phyloP scores from a whole-genome alignment of 139 green algal genomes.

The Chara braunii region DNA sequence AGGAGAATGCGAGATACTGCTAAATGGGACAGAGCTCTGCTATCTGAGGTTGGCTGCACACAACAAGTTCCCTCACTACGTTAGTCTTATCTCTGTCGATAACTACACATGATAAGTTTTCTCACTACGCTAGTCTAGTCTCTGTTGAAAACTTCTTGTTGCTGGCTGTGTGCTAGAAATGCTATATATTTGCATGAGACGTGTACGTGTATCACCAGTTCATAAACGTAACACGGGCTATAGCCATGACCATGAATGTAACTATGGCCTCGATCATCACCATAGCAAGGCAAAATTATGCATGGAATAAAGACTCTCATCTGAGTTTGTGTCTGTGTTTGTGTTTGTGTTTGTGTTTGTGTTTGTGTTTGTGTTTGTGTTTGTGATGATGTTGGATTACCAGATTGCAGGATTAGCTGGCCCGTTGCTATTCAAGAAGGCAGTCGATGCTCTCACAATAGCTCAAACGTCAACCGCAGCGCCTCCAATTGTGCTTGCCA shows the following conservation, averaged over 20 bases:
- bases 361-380: neutral
- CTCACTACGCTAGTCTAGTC: neutral
- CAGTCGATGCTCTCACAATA: slow-evolving; percentile 60
- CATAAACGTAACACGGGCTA: neutral
- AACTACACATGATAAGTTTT: neutral
- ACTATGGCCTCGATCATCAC: neutral
- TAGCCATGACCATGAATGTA: neutral
- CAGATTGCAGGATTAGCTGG: slow-evolving; percentile 55
- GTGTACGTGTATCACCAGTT: neutral
- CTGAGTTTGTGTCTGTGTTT: neutral
- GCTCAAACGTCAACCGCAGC: neutral
- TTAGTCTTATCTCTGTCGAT: neutral
- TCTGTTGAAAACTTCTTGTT: neutral
- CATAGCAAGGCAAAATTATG: neutral
- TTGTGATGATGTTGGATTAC: neutral
- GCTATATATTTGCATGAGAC: neutral
- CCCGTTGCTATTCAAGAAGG: slow-evolving; percentile 49
- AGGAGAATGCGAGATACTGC: no score
- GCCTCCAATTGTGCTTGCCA: neutral
- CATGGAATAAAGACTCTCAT: neutral
- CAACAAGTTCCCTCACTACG: neutral
- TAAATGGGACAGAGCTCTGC: no score
- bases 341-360: neutral
- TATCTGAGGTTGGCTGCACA: no score
- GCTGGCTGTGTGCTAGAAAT: neutral